phyloP scores from a whole-genome alignment of 768 basidiomycete genomes.

The Mycena sanguinolenta region DNA sequence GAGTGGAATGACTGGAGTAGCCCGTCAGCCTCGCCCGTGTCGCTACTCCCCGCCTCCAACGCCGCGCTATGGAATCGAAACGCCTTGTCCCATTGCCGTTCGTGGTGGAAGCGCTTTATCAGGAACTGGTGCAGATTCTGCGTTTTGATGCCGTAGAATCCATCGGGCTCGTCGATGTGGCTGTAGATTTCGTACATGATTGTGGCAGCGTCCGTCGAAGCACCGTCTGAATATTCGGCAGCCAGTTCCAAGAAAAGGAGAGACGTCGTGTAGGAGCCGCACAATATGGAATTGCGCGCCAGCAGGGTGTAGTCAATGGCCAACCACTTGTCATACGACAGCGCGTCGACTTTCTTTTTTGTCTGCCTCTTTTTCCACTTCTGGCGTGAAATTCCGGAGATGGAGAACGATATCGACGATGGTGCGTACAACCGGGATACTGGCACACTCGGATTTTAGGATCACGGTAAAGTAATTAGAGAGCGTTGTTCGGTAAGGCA shows the following conservation, averaged over 20 bases:
- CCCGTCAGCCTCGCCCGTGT: constrained; percentile 65
- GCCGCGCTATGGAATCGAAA: constrained; percentile 91
- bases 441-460: constrained; percentile 55
- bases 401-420: constrained; percentile 86
- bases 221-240: constrained; percentile 57
- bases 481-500: constrained; percentile 47
- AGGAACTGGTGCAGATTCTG: constrained; percentile 84
- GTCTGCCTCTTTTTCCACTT: constrained; percentile 47
- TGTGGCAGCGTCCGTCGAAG: constrained; percentile 53
- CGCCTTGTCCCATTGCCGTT: constrained; percentile 92
- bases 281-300: constrained; percentile 78
- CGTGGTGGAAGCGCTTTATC: constrained; percentile 90
- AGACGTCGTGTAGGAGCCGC: constrained; percentile 90
- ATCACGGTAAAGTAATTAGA: constrained; percentile 73
- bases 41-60: constrained; percentile 70
- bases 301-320: constrained; percentile 80
- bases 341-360: constrained; percentile 49
- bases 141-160: constrained; percentile 94
- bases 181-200: constrained; percentile 93
- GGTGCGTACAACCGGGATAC: constrained; percentile 61
- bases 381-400: constrained; percentile 75
- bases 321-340: constrained; percentile 86
- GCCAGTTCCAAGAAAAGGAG: constrained; percentile 91
- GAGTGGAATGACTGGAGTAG: constrained; percentile 86
- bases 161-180: constrained; percentile 97